These are phyloP conservation scores for Penicillium nordicum DNA, from an alignment of 2,329 filamentous ascomycete species.

Conservation along the genomic window DNA sequence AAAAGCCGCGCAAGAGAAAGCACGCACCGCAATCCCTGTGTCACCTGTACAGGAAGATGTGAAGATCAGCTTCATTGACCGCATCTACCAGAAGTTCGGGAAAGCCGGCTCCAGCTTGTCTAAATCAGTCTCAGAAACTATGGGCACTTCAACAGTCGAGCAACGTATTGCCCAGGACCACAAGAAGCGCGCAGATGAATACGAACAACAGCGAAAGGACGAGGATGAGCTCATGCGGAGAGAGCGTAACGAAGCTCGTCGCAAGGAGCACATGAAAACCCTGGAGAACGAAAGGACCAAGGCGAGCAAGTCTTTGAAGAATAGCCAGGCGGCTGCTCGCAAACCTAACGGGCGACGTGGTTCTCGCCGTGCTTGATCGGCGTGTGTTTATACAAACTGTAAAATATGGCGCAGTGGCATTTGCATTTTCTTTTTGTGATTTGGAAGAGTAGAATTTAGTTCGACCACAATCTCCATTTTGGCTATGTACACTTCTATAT, in stretches of 20 bases:
- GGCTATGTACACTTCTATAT: not conserved
- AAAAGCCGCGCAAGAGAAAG: constrained; percentile 7
- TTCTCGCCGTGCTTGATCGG: constrained; percentile 11
- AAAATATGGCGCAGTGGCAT: constrained; percentile 25
- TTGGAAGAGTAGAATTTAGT: constrained; percentile 11
- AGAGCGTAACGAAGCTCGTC: constrained; percentile 35
- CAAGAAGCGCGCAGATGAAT: constrained; percentile 29
- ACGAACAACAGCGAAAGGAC: constrained; percentile 28
- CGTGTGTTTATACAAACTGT: constrained; percentile 22
- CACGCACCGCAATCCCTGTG: not conserved
- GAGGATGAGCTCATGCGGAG: constrained; percentile 33
- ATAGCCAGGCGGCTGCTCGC: constrained; percentile 10
- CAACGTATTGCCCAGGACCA: constrained; percentile 30
- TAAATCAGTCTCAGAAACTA: constrained; percentile 4
- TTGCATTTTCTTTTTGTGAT: constrained; percentile 17
- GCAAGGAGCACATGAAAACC: constrained; percentile 25
- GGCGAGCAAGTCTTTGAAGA: constrained; percentile 16
- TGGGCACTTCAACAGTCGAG: constrained; percentile 3
- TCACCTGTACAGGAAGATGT: not conserved
- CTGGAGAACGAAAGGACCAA: constrained; percentile 26
- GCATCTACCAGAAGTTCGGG: constrained; percentile 17
- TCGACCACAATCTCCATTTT: constrained; percentile 7
- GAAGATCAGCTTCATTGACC: constrained; percentile 35
- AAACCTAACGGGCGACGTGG: not conserved
- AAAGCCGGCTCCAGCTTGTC: constrained; percentile 9